Conservation (phyloP, 441 rosid species). For the Brassica hybrid region DNA sequence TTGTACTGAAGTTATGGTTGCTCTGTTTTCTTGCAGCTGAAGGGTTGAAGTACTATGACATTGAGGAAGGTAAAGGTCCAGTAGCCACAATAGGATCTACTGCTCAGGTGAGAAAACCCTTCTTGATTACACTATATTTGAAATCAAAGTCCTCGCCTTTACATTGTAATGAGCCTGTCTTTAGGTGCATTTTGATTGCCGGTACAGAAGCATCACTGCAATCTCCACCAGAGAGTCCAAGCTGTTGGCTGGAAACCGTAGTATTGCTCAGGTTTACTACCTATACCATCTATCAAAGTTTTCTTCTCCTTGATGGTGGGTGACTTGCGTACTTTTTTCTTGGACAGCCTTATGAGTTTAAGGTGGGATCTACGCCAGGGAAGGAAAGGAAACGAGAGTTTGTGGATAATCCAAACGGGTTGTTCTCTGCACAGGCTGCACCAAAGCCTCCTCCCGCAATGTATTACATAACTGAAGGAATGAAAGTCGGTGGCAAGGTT, state of each 20-base stretch:
- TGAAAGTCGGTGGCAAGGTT: conserved; percentile 97
- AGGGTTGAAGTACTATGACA: conserved; percentile 85
- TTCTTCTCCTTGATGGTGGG: conserved; percentile 5
- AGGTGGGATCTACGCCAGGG: conserved; percentile 86
- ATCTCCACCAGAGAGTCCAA: conserved; percentile 90
- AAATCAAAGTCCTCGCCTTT: neutral
- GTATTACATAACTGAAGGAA: conserved; percentile 82
- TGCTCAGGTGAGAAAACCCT: conserved; percentile 56
- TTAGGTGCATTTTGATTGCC: conserved; percentile 94
- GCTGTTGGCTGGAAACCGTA: conserved; percentile 91
- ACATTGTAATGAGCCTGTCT: neutral
- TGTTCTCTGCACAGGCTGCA: conserved; percentile 94
- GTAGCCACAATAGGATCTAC: conserved; percentile 78
- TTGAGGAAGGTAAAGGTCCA: conserved; percentile 82
- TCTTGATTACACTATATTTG: conserved; percentile 6
- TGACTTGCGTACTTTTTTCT: conserved; percentile 17
- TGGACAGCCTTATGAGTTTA: conserved; percentile 79
- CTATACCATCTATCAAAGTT: neutral
- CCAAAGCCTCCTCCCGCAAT: conserved; percentile 94
- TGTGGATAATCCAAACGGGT: conserved; percentile 90
- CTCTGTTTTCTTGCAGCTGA: conserved; percentile 59
- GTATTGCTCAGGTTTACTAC: conserved; percentile 68
- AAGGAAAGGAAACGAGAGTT: conserved; percentile 84
- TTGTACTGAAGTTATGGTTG: conserved; percentile 29
- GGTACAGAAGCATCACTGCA: conserved; percentile 78